Evolutionary conservation across 345 rosid species (phyloP).

Genomic region (Euphorbia lathyris): DNA sequence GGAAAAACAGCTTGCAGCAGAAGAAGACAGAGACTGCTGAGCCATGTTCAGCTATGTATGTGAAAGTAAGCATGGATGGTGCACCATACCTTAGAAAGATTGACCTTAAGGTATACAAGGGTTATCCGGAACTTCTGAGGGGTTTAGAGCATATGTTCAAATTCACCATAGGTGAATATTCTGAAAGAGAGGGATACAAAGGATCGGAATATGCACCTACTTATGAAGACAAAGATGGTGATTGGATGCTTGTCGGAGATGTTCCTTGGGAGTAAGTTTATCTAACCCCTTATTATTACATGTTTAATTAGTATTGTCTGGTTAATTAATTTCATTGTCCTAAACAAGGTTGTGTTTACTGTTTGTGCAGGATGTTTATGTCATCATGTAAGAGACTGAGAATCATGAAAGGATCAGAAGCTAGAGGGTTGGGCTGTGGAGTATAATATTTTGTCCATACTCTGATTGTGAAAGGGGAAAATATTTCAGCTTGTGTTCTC

Average conservation of each 20-base stretch:
- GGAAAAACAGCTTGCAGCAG: constrained; percentile 54
- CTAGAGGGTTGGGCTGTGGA: constrained; percentile 67
- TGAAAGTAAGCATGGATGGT: constrained; percentile 42
- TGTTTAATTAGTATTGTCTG: no score
- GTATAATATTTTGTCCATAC: constrained; percentile 25
- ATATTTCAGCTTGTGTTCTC: constrained; percentile 45
- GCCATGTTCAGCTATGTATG: constrained; percentile 12
- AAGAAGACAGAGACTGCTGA: constrained; percentile 44
- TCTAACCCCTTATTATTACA: background rate
- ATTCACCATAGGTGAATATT: constrained; percentile 18
- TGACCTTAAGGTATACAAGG: constrained; percentile 19
- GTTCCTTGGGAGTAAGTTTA: constrained; percentile 23
- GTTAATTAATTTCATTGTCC: background rate
- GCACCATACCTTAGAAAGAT: constrained; percentile 27
- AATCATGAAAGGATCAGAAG: constrained; percentile 85
- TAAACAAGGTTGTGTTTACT: constrained; percentile 15
- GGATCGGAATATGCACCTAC: constrained; percentile 27
- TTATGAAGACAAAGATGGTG: constrained; percentile 26
- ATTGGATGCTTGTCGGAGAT: constrained; percentile 28
- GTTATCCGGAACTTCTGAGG: constrained; percentile 15
- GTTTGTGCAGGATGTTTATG: constrained; percentile 68
- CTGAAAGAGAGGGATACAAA: constrained; percentile 24
- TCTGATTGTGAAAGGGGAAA: background rate
- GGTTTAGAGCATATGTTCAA: constrained; percentile 24
- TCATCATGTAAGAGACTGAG: constrained; percentile 76